Conservation (phyloP, 441 rosid genomes). For the Rhodomyrtus psidioides region DNA sequence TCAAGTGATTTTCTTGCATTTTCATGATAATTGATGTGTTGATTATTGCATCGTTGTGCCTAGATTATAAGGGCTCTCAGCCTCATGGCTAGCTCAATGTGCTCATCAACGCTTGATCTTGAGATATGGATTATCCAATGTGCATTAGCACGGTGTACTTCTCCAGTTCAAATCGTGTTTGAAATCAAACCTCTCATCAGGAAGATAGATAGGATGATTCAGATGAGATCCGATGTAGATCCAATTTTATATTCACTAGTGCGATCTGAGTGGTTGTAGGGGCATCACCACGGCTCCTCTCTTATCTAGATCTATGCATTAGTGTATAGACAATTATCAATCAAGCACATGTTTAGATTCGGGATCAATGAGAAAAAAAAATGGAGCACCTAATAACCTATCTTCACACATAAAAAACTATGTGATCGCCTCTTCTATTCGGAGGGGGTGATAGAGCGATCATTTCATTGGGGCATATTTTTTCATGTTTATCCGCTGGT, state of each 20-base stretch:
- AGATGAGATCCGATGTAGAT: not conserved
- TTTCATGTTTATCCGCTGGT: not conserved
- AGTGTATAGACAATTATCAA: constrained; percentile 6
- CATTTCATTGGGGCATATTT: not conserved
- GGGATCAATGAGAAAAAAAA: not conserved
- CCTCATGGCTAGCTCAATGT: not conserved
- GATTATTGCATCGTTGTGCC: not conserved
- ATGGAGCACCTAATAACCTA: too few relatives aligned
- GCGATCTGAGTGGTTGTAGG: not conserved
- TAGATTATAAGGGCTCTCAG: not conserved
- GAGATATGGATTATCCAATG: not conserved
- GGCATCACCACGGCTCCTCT: not conserved
- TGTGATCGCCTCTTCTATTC: not conserved
- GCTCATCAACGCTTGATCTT: not conserved
- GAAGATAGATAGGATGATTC: not conserved
- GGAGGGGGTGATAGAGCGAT: not conserved
- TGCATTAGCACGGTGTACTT: not conserved
- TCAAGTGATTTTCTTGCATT: not conserved
- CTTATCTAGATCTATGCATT: constrained; percentile 13
- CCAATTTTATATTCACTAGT: not conserved
- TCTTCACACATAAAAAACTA: not conserved
- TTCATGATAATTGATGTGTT: not conserved
- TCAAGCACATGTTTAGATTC: not conserved
- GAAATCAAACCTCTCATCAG: not conserved
- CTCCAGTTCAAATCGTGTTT: not conserved